phyloP scores from a whole-genome alignment of 2,329 filamentous ascomycete genomes.

The Claviceps sp. region DNA sequence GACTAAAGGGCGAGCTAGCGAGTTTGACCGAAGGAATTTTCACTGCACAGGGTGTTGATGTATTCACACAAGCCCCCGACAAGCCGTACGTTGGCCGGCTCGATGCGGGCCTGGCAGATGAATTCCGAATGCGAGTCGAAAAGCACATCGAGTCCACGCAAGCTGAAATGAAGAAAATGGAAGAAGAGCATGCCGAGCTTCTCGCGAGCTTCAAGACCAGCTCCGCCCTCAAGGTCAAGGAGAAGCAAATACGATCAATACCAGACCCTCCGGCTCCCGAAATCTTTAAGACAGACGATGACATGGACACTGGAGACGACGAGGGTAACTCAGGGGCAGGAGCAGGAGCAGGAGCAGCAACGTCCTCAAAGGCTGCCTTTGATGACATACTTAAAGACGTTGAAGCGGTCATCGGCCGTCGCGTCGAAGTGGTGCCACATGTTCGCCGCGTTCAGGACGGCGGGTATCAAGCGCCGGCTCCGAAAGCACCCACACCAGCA shows the following conservation, averaged over 20 bases:
- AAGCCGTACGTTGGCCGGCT: conserved; percentile 51
- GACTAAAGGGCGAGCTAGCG: conserved; percentile 70
- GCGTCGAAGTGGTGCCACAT: conserved; percentile 48
- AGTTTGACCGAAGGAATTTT: conserved; percentile 77
- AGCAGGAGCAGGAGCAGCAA: conserved; percentile 12
- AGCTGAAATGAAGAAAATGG: conserved; percentile 74
- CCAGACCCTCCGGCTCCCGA: conserved; percentile 47
- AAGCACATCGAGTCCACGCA: conserved; percentile 61
- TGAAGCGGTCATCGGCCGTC: conserved; percentile 55
- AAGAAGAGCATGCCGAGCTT: conserved; percentile 60
- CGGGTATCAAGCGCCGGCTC: conserved; percentile 52
- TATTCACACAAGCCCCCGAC: conserved; percentile 31
- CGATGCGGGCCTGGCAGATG: conserved; percentile 62
- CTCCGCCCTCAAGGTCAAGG: conserved; percentile 57
- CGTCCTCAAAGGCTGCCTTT: conserved; percentile 37
- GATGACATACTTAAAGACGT: conserved; percentile 65
- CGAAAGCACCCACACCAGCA: conserved; percentile 22
- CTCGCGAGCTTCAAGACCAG: conserved; percentile 63
- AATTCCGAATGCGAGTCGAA: conserved; percentile 68
- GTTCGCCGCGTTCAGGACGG: conserved; percentile 66
- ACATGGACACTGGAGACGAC: conserved; percentile 37
- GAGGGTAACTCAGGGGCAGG: conserved; percentile 14
- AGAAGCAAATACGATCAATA: conserved; percentile 59
- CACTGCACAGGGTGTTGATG: conserved; percentile 45
- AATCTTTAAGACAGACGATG: conserved; percentile 49